Base-by-base conservation (phyloP, 2,329 filamentous ascomycete species). In the Fusarium caatingaense region DNA sequence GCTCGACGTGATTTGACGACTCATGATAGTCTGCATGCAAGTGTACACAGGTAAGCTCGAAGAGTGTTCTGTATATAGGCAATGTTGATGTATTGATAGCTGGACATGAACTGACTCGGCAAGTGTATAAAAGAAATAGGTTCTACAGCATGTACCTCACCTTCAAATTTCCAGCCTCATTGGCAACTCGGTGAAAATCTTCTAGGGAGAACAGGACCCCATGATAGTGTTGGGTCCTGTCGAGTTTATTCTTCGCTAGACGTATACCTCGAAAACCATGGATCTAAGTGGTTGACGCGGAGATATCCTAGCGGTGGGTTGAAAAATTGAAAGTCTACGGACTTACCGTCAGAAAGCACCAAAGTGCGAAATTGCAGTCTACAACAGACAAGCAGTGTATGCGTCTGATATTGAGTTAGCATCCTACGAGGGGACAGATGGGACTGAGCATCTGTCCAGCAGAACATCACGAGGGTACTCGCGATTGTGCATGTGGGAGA, bases 201-300 rank as follows among this genome's bases (percentile, higher is more conserved):
- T 93, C 92, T 89, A 91, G 90, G 85, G 85, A 94, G 91, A 86
- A 81, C 82, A 80, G 78, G 80, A 82, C 81, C 84, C 74, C 77
- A 82, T 87, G 83, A 87, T 80, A 84, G 80, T 77, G 71, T 70
- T 67, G 74, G 74, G 79, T 80, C 76, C 77, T 78, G 77, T 81
- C 80, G 75, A 79, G 77, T 82, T 96, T 86, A 76, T 82, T 97
- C 86, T 97, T 86, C 92, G 93, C 93, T 88, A 94, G 88, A 89
- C 89, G 92, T 97, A 90, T 97, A 97, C 91, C 93, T 93, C 89
- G 89, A 89, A 87, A 91, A 89, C 91, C 92, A 93, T 91, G 78
- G 85, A 81, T 75, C 76, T 82, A 74, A 77, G 83, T 86, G 91
- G 89, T 90, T 88, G 86, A 91, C 89, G 90, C 90, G 93, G 92